These are phyloP conservation scores for Phytopythium vexans DNA, from an alignment of 352 stramenopile genomes.

Conservation along the genomic window DNA sequence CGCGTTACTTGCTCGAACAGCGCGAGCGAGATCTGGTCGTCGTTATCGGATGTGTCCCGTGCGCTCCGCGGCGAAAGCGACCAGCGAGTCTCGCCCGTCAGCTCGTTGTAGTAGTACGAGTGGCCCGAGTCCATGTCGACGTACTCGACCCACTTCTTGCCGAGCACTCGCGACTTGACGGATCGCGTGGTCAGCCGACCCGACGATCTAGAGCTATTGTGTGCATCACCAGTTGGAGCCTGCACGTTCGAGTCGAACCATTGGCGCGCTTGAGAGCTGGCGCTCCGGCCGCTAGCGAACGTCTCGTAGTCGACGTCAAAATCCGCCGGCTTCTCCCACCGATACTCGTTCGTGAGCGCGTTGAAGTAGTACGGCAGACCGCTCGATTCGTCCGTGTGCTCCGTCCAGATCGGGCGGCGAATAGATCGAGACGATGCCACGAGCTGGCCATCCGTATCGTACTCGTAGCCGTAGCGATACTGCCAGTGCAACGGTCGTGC, in stretches of 20 bases:
- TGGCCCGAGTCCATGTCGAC: slow-evolving; percentile 74
- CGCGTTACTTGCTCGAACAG: slow-evolving; percentile 48
- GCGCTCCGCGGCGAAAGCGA: slow-evolving; percentile 74
- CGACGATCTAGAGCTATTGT: neutral
- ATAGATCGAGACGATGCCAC: slow-evolving; percentile 12
- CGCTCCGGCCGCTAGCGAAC: slow-evolving; percentile 29
- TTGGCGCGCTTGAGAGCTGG: slow-evolving; percentile 42
- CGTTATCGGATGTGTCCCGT: slow-evolving; percentile 34
- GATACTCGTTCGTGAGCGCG: slow-evolving; percentile 67
- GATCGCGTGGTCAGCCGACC: slow-evolving; percentile 26
- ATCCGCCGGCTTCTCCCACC: slow-evolving; percentile 69
- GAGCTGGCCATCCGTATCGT: slow-evolving; percentile 36
- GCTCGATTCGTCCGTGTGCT: slow-evolving; percentile 45
- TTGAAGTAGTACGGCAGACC: slow-evolving; percentile 69
- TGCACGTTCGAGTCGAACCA: slow-evolving; percentile 53
- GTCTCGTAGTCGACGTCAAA: slow-evolving; percentile 55
- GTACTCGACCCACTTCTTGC: slow-evolving; percentile 82
- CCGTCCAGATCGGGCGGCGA: slow-evolving; percentile 58
- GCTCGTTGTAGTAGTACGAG: slow-evolving; percentile 92
- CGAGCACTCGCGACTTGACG: slow-evolving; percentile 37
- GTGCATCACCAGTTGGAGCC: neutral
- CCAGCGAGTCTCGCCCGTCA: slow-evolving; percentile 86
- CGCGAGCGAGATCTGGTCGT: slow-evolving; percentile 61
- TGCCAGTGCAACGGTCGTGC: slow-evolving; percentile 64
- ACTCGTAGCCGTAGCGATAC: slow-evolving; percentile 73